Evolutionary conservation across 305 asterid species (phyloP).

Genomic region (Euphrasia arctica): DNA sequence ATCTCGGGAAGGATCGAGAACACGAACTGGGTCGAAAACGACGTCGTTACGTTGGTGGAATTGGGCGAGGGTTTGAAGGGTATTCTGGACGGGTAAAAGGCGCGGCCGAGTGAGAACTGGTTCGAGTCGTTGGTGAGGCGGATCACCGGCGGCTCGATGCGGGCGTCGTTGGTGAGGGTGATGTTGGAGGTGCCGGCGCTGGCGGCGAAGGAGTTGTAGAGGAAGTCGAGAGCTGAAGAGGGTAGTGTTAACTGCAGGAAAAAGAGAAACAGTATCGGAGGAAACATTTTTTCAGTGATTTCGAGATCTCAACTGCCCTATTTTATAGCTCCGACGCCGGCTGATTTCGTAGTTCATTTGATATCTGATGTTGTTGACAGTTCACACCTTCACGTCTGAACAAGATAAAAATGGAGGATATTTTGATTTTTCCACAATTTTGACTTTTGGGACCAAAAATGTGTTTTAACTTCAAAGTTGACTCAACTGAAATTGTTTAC

Average conservation of each 20-base stretch:
- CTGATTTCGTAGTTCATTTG: no score
- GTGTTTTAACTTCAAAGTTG: no score
- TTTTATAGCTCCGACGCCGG: no score
- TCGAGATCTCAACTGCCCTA: no score
- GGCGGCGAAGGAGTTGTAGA: constrained; percentile 27
- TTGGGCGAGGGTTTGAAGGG: no score
- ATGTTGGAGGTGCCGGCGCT: constrained; percentile 28
- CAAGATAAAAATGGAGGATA: no score
- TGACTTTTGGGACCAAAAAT: no score
- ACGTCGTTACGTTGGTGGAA: no score
- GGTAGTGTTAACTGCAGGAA: constrained; percentile 30
- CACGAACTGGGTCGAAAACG: constrained; percentile 49
- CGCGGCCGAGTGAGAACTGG: constrained; percentile 57
- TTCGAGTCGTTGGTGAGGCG: constrained; percentile 73
- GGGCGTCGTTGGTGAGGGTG: constrained; percentile 55
- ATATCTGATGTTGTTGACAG: not conserved
- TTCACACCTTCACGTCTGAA: no score
- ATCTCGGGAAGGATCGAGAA: constrained; percentile 68
- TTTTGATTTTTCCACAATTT: not conserved
- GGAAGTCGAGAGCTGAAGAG: constrained; percentile 38
- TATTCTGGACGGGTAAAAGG: constrained; percentile 45
- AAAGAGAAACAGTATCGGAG: constrained; percentile 25
- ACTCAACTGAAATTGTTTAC: no score
- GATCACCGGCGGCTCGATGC: constrained; percentile 63
- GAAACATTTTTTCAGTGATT: constrained; percentile 31